A percentile compares a stretch with the other conserved stretches of the same genome.
phyloP scores from a whole-genome alignment of 805 yeast genomes.

The Clavispora vitiphila region DNA sequence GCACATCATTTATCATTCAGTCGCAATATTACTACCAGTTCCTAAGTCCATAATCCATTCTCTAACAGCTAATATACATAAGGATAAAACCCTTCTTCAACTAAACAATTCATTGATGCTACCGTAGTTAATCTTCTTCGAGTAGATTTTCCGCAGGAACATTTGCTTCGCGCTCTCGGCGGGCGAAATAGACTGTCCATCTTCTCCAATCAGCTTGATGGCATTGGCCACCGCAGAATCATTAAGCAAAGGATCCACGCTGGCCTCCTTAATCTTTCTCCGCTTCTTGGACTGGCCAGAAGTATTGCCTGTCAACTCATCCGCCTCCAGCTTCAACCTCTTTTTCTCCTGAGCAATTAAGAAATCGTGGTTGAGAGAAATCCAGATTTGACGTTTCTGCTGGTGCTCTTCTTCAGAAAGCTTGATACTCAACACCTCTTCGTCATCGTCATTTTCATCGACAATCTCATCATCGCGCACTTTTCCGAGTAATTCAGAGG shows the following conservation, averaged over 20 bases:
- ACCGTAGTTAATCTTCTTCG: constrained; percentile 86
- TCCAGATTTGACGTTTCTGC: constrained; percentile 83
- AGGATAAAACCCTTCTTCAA: constrained; percentile 1
- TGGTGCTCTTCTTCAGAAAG: constrained; percentile 65
- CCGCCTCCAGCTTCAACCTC: constrained; percentile 79
- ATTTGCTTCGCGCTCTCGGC: constrained; percentile 76
- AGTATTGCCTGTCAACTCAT: constrained; percentile 74
- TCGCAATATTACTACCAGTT: no score
- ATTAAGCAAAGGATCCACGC: constrained; percentile 17
- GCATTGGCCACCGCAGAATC: constrained; percentile 28
- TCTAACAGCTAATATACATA: not conserved
- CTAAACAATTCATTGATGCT: constrained; percentile 57
- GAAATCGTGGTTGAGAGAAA: constrained; percentile 82
- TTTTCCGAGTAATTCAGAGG: constrained; percentile 46
- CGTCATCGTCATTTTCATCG: constrained; percentile 73
- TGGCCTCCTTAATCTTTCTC: constrained; percentile 10
- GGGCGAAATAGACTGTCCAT: constrained; percentile 48
- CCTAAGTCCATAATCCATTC: not conserved
- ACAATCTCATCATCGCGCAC: constrained; percentile 59
- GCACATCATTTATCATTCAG: no score
- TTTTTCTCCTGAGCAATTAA: constrained; percentile 81
- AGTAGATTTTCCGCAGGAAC: constrained; percentile 69
- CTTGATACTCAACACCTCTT: constrained; percentile 59
- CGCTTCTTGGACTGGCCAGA: constrained; percentile 44
- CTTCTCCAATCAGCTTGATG: constrained; percentile 38